Evolutionary conservation across 2,329 filamentous ascomycete genomes (phyloP).

Genomic region (Fusarium cyanostomum): DNA sequence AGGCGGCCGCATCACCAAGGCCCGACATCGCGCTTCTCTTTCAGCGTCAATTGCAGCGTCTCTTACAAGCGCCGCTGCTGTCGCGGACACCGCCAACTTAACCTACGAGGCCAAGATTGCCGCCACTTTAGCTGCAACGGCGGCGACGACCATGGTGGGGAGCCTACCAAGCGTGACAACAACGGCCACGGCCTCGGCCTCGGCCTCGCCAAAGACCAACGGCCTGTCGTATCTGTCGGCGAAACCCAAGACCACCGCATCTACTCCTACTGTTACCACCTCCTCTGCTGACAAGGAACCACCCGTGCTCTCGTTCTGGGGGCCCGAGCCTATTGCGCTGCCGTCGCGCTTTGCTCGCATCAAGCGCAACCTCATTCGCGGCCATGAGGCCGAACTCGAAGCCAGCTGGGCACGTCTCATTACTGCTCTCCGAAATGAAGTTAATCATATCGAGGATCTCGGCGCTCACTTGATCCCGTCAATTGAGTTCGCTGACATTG

Average conservation of each 20-base stretch:
- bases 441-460: constrained; percentile 60
- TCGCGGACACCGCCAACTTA: constrained; percentile 34
- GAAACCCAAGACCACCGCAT: constrained; percentile 15
- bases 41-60: constrained; percentile 35
- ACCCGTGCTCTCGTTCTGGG: constrained; percentile 66
- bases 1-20: constrained; percentile 42
- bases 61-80: constrained; percentile 30
- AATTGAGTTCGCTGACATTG: constrained; percentile 63
- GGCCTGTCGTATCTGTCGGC: constrained; percentile 15
- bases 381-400: constrained; percentile 63
- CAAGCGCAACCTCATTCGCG: constrained; percentile 63
- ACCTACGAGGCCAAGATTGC: constrained; percentile 34
- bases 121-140: constrained; percentile 26
- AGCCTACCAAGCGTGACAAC: constrained; percentile 27
- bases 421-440: constrained; percentile 60
- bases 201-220: constrained; percentile 28
- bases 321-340: constrained; percentile 65
- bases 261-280: constrained; percentile 16
- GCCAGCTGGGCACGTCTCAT: constrained; percentile 65
- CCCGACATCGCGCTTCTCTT: constrained; percentile 34
- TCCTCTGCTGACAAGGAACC: constrained; percentile 53
- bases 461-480: constrained; percentile 64
- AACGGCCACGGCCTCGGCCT: constrained; percentile 18
- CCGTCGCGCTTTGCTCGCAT: constrained; percentile 66
- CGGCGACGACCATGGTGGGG: constrained; percentile 20